Conservation (phyloP, 805 yeast genomes). For the Candida wancherniae region DNA sequence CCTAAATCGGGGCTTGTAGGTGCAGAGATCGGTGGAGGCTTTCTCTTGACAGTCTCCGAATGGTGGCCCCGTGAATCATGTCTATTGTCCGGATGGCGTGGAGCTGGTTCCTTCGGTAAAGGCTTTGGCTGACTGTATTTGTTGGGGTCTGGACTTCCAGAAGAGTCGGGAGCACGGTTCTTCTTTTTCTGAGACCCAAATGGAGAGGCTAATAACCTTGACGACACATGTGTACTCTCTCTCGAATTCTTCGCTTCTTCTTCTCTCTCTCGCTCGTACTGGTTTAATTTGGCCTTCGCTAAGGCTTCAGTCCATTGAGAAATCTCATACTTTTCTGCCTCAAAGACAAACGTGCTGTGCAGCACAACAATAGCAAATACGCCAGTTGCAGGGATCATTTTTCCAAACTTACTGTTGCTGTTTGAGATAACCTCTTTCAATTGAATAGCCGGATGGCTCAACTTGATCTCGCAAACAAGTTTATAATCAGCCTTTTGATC, state of each 20-base stretch:
- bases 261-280: constrained; percentile 16
- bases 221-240: too few relatives aligned
- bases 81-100: too few relatives aligned
- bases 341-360: constrained; percentile 52
- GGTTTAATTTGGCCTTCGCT: constrained; percentile 20
- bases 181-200: too few relatives aligned
- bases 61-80: too few relatives aligned
- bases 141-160: too few relatives aligned
- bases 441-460: constrained; percentile 47
- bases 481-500: constrained; percentile 37
- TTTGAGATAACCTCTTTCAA: constrained; percentile 55
- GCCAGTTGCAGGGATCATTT: constrained; percentile 36
- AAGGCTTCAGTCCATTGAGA: constrained; percentile 42
- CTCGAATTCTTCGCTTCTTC: constrained; percentile 4
- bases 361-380: constrained; percentile 55
- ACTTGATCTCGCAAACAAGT: constrained; percentile 49
- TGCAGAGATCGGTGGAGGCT: constrained; percentile 32
- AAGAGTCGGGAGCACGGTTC: too few relatives aligned
- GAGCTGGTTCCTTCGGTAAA: too few relatives aligned
- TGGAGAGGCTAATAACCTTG: too few relatives aligned
- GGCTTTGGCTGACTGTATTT: too few relatives aligned
- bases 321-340: constrained; percentile 48
- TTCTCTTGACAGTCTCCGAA: too few relatives aligned
- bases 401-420: constrained; percentile 24
- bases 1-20: constrained; percentile 6